Evolutionary conservation across 1,284 basidiomycete genomes (phyloP), one percentile per base, ranked within the genome.

Genomic region (Fomitiporia mediterranea): DNA sequence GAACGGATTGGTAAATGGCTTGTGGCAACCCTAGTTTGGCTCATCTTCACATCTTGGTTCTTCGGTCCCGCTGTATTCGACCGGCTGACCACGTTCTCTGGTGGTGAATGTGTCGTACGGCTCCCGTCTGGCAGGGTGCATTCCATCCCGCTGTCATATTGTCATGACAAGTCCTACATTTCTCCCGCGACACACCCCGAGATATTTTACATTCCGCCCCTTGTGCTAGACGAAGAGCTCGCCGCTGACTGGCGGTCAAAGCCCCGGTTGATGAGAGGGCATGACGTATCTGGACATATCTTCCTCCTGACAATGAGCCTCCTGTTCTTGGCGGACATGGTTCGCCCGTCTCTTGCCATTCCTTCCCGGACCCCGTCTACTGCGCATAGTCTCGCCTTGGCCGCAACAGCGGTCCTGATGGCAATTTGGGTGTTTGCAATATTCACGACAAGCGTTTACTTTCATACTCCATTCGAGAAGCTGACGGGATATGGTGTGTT

Each of bases 271-370:
- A 81, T 82, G 65, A 84, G 80, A 59, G 95, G 95, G 0, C 94
- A 97, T 69, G 96, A 99, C 66, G 83, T 98, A 11, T 95, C 92
- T 0, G 95, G 95, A 1, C 96, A 99, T 68, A 80, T 94, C 25
- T 98, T 98, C 74, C 80, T 99, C 60, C 80, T 98, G 62, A 89
- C 89, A 1, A 81, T 97, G 72, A 80, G 86, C n/a, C 74, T 81
- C 6, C 74, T 97, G 17, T 86, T 97, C 67, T 78, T 97, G 38
- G 77, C 83, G 1, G 84, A 94, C 65, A 90, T 94, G 68, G 68
- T 96, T 15, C 65, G 74, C 55, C 67, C 75, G 35, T 80, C 80
- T 21, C 71, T 83, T 56, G 67, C 54, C 54, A 64, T n/a, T 51
- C 62, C 38, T 48, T 28, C 30, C 61, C 28, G 52, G 2, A 58